Evolutionary conservation across 2,329 filamentous ascomycete genomes (phyloP).

Genomic region (Proliferodiscus dingleyae): DNA sequence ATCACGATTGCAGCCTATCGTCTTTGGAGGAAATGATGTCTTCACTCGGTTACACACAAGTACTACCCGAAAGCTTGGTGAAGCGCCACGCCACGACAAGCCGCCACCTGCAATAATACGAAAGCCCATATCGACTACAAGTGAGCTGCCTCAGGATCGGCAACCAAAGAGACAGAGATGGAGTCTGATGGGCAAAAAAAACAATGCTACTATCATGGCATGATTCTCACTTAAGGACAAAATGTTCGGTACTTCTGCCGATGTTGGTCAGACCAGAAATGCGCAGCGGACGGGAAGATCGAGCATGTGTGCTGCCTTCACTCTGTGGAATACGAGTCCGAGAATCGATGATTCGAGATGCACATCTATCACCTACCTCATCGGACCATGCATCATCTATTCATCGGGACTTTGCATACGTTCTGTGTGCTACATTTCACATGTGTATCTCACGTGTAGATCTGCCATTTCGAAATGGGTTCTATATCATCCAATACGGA

Average conservation of each 20-base stretch:
- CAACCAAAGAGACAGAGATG: constrained; percentile 25
- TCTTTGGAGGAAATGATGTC: constrained; percentile 26
- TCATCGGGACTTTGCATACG: constrained; percentile 7
- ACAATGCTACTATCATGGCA: constrained; percentile 12
- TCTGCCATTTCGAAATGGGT: no score
- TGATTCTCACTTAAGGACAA: constrained; percentile 4
- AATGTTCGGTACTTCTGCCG: not conserved
- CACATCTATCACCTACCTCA: constrained; percentile 1
- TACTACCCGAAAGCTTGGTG: constrained; percentile 30
- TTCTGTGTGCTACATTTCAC: not conserved
- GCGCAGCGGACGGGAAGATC: not conserved
- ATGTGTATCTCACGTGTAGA: constrained; percentile 7
- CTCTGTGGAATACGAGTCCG: not conserved
- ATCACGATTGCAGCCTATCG: constrained; percentile 20
- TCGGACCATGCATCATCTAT: constrained; percentile 2
- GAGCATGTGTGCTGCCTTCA: not conserved
- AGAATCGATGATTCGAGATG: not conserved
- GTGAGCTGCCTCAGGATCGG: constrained; percentile 5
- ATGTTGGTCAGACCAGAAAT: not conserved
- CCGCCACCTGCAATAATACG: constrained; percentile 9
- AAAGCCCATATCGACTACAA: constrained; percentile 7
- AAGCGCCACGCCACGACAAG: constrained; percentile 26
- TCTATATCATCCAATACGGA: no score
- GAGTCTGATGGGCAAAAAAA: constrained; percentile 25
- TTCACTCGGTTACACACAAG: constrained; percentile 30